Percentiles rank a stretch among this genome's conserved stretches.
phyloP scores from a whole-genome alignment of 2,329 filamentous ascomycete genomes.

The Clarireedia paspali region DNA sequence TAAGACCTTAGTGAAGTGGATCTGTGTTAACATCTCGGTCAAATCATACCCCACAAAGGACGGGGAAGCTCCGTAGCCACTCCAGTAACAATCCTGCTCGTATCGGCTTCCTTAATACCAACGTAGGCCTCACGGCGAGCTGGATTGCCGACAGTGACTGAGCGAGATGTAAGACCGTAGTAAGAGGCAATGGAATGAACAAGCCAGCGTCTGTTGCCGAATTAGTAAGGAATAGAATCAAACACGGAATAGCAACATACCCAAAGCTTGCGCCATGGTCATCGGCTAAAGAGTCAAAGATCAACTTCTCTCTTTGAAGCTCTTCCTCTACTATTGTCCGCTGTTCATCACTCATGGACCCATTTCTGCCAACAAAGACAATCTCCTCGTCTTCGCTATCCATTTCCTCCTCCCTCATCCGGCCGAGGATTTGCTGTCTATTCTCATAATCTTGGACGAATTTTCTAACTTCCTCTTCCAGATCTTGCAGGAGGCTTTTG shows the following conservation, averaged over 20 bases:
- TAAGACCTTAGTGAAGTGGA: neutral
- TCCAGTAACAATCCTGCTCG: constrained; percentile 15
- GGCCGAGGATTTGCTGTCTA: constrained; percentile 18
- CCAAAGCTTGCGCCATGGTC: constrained; percentile 73
- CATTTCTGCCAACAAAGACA: constrained; percentile 71
- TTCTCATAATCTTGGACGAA: constrained; percentile 61
- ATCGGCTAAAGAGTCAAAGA: constrained; percentile 73
- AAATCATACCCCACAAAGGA: constrained; percentile 48
- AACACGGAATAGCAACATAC: constrained; percentile 37
- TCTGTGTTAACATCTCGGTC: neutral
- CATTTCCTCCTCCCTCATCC: constrained; percentile 27
- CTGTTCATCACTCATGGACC: constrained; percentile 46
- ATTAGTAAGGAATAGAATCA: constrained; percentile 14
- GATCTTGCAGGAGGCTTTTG: constrained; percentile 68
- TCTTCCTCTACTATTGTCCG: constrained; percentile 46
- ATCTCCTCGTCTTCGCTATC: constrained; percentile 74
- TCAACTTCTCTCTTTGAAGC: constrained; percentile 55
- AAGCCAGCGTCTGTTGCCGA: constrained; percentile 67
- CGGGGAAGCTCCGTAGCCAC: constrained; percentile 40
- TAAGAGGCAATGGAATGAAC: constrained; percentile 89
- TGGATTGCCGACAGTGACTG: constrained; percentile 63
- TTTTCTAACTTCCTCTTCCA: constrained; percentile 75
- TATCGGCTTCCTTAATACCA: constrained; percentile 49
- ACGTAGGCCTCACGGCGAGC: constrained; percentile 76
- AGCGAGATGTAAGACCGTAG: constrained; percentile 79